These are phyloP conservation scores for Akebia trifoliata DNA, from an alignment of 164 flowering plant genomes.

Conservation along the genomic window DNA sequence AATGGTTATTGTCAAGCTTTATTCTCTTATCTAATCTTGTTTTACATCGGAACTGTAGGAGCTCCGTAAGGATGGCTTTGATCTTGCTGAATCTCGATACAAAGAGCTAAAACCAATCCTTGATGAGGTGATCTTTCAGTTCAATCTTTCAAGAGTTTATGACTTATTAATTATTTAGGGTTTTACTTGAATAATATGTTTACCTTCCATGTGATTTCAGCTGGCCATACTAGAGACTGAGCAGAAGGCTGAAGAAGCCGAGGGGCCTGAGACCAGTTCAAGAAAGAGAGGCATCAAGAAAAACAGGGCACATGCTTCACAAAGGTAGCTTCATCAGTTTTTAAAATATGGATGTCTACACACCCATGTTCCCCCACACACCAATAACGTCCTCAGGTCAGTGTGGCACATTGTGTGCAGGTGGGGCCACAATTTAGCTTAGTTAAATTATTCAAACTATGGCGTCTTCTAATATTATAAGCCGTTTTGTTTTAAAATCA, in stretches of 20 bases:
- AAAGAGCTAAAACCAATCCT: constrained; percentile 92
- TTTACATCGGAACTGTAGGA: constrained; percentile 43
- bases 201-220: constrained; percentile 31
- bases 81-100: constrained; percentile 86
- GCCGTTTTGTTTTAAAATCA: no score
- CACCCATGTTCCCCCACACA: not conserved
- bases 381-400: not conserved
- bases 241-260: constrained; percentile 92
- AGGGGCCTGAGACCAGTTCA: constrained; percentile 65
- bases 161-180: not conserved
- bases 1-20: not conserved
- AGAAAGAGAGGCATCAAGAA: constrained; percentile 75
- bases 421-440: not conserved
- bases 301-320: constrained; percentile 26
- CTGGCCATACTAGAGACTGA: constrained; percentile 81
- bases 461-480: no score
- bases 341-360: not conserved
- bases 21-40: not conserved
- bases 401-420: not conserved
- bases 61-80: constrained; percentile 97
- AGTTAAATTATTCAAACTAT: no score
- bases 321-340: constrained; percentile 17
- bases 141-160: not conserved
- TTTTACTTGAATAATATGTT: not conserved
- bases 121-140: constrained; percentile 67